Percentiles rank a stretch among this genome's conserved stretches.
These are phyloP conservation scores for Plasmodiophora brassicae DNA, from an alignment of 208 protist genomes.

Conservation along the genomic window DNA sequence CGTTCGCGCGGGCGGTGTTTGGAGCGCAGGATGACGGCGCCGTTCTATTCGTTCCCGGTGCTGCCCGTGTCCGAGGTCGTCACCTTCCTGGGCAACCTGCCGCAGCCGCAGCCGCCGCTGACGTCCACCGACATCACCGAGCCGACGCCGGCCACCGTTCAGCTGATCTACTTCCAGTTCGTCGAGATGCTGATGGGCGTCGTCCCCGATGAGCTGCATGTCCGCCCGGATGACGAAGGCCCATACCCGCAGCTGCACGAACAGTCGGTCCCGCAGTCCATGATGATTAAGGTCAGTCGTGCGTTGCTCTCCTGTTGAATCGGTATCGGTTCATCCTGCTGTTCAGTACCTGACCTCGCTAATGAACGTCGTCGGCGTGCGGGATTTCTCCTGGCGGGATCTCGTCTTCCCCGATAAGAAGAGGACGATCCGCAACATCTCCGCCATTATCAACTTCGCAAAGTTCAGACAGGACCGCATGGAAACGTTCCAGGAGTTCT, in stretches of 20 bases:
- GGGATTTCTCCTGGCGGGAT: slow-evolving; percentile 39
- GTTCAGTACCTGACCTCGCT: neutral
- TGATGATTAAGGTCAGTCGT: neutral
- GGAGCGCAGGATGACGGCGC: neutral
- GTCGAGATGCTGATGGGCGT: slow-evolving; percentile 32
- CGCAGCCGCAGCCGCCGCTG: neutral
- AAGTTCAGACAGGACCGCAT: slow-evolving; percentile 35
- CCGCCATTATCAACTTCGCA: slow-evolving; percentile 41
- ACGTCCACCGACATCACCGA: slow-evolving; percentile 6
- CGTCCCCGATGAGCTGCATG: neutral
- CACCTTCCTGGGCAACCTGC: neutral
- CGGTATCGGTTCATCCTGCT: neutral
- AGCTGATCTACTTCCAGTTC: slow-evolving; percentile 35
- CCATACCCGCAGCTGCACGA: slow-evolving; percentile 45
- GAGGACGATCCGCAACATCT: slow-evolving; percentile 34
- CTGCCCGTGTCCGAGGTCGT: neutral
- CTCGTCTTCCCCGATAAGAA: slow-evolving; percentile 22
- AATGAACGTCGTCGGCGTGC: neutral
- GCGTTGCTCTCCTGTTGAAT: neutral
- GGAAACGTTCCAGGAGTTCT: neutral
- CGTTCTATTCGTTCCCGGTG: neutral
- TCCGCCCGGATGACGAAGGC: neutral
- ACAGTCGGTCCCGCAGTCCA: slow-evolving; percentile 5
- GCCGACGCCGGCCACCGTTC: slow-evolving; percentile 28
- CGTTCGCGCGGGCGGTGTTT: too few relatives aligned